Evolutionary conservation across 2,329 filamentous ascomycete genomes (phyloP).

Genomic region (Aureobasidium sp.): DNA sequence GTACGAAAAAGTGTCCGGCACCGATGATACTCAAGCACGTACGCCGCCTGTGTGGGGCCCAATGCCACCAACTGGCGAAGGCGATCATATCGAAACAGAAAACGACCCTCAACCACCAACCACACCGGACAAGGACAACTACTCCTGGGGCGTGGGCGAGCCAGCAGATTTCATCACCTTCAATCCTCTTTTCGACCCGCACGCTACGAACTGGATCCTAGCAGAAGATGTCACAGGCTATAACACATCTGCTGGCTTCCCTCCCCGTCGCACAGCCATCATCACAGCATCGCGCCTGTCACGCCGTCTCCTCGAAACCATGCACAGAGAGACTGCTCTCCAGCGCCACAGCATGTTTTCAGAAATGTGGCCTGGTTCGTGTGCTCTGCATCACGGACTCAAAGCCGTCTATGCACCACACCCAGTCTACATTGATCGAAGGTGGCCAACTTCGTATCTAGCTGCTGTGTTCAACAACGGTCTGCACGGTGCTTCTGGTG

Average conservation of each 20-base stretch:
- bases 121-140: slow-evolving; percentile 48
- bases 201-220: slow-evolving; percentile 66
- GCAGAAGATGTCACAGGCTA: slow-evolving; percentile 65
- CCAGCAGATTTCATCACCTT: slow-evolving; percentile 70
- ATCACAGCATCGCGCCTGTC: slow-evolving; percentile 65
- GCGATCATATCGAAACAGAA: slow-evolving; percentile 44
- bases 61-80: slow-evolving; percentile 33
- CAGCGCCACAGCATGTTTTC: slow-evolving; percentile 66
- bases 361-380: slow-evolving; percentile 69
- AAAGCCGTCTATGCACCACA: slow-evolving; percentile 65
- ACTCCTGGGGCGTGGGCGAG: slow-evolving; percentile 62
- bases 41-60: slow-evolving; percentile 46
- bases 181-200: slow-evolving; percentile 68
- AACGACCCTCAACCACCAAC: slow-evolving; percentile 48
- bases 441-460: slow-evolving; percentile 49
- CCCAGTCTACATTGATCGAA: slow-evolving; percentile 50
- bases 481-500: slow-evolving; percentile 44
- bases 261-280: slow-evolving; percentile 63
- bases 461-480: slow-evolving; percentile 52
- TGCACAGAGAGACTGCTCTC: slow-evolving; percentile 68
- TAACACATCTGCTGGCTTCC: slow-evolving; percentile 45
- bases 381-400: slow-evolving; percentile 67
- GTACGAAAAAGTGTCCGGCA: slow-evolving; percentile 32
- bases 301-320: slow-evolving; percentile 58
- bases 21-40: slow-evolving; percentile 30